Evolutionary conservation across 129 eudicot genomes (phyloP).

Genomic region (Oenanthe sinensis): DNA sequence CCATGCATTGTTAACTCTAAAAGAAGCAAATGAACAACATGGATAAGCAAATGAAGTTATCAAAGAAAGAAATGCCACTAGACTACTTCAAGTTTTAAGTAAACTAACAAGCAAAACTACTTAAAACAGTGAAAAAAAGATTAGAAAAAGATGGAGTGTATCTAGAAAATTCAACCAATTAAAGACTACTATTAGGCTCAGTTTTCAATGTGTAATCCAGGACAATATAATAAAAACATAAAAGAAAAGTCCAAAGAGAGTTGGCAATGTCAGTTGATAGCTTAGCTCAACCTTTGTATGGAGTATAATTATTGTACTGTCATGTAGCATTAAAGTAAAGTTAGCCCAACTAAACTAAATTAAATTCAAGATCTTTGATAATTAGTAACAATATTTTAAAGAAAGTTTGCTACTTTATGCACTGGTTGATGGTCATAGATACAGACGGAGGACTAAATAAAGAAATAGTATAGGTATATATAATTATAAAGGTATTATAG

Average conservation of each 20-base stretch:
- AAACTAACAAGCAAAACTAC: neutral
- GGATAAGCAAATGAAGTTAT: neutral
- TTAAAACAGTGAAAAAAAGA: neutral
- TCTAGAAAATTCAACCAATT: neutral
- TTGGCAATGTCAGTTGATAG: slow-evolving; percentile 51
- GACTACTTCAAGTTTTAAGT: neutral
- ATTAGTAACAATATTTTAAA: neutral
- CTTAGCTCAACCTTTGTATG: slow-evolving; percentile 24
- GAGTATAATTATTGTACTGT: slow-evolving; percentile 16
- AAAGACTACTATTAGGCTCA: slow-evolving; percentile 17
- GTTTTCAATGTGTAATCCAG: slow-evolving; percentile 22
- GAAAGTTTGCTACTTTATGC: slow-evolving; percentile 2
- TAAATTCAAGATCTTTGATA: neutral
- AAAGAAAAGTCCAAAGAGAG: slow-evolving; percentile 13
- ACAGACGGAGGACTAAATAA: too few relatives aligned
- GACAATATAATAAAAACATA: neutral
- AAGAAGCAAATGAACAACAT: neutral
- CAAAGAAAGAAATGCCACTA: neutral
- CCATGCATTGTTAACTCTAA: neutral
- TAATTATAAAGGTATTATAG: neutral
- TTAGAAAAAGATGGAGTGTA: slow-evolving; percentile 1
- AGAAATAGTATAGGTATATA: neutral
- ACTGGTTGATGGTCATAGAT: neutral
- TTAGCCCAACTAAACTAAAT: neutral
- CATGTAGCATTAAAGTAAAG: slow-evolving; percentile 5